Evolutionary conservation across 1,284 basidiomycete species (phyloP).

Genomic region (Hymenochaete sp.): DNA sequence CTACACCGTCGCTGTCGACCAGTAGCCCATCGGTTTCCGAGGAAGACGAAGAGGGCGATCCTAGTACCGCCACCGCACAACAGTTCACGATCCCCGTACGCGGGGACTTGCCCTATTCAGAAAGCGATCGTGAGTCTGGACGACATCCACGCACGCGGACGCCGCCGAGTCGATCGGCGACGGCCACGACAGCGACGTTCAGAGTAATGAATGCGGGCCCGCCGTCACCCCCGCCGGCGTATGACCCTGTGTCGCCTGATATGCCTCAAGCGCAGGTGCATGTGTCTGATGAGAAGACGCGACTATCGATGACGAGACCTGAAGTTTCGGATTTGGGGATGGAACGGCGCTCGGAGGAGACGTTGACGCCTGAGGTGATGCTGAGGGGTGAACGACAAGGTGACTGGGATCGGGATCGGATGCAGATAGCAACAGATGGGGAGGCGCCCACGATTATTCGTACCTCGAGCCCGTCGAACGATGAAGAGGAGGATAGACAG

Average conservation of each 20-base stretch:
- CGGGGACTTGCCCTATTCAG: conserved; percentile 19
- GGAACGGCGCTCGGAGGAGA: conserved; percentile 14
- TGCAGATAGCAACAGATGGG: too few species aligned
- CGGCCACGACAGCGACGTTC: conserved; percentile 22
- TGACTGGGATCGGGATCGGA: too few species aligned
- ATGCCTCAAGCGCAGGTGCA: conserved; percentile 2
- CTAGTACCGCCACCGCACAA: conserved; percentile 11
- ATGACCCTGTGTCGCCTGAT: conserved; percentile 20
- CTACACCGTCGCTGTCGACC: conserved; percentile 29
- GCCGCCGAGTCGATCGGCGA: conserved; percentile 25
- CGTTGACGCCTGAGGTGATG: conserved; percentile 10
- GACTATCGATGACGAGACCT: conserved; percentile 2
- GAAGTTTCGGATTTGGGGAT: background rate
- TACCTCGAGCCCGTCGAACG: background rate
- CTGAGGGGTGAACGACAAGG: background rate
- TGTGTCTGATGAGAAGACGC: conserved; percentile 11
- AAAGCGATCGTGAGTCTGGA: conserved; percentile 3
- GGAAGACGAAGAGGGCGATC: conserved; percentile 2
- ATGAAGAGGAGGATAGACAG: too few species aligned
- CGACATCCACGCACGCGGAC: conserved; percentile 22
- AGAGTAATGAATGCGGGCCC: conserved; percentile 32
- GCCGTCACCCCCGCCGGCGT: conserved; percentile 38
- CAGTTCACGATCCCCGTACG: conserved; percentile 2
- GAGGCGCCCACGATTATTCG: background rate
- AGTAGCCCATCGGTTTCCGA: conserved; percentile 3